phyloP scores from a whole-genome alignment of 2,329 filamentous ascomycete genomes.

The Aspergillus ibericus region DNA sequence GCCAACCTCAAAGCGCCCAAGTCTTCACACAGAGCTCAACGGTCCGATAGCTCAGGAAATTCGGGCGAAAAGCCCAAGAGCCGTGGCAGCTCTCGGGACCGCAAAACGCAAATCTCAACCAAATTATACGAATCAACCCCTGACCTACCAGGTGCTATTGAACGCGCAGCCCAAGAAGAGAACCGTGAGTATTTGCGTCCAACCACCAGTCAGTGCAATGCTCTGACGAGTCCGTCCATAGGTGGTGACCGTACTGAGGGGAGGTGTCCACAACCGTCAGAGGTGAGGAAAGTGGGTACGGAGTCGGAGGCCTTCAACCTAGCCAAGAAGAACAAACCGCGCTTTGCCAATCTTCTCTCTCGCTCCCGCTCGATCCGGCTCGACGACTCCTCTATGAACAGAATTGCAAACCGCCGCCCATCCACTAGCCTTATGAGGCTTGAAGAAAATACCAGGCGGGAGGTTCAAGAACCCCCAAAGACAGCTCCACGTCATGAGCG shows the following conservation, averaged over 20 bases:
- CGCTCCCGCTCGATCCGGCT: conserved; percentile 47
- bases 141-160: conserved; percentile 38
- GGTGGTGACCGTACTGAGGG: conserved; percentile 22
- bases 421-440: conserved; percentile 42
- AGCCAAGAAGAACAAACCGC: conserved; percentile 45
- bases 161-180: conserved; percentile 29
- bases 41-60: conserved; percentile 42
- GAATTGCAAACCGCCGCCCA: conserved; percentile 36
- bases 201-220: background rate
- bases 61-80: conserved; percentile 41
- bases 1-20: conserved; percentile 49
- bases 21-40: conserved; percentile 43
- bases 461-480: conserved; percentile 52
- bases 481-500: conserved; percentile 69
- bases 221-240: conserved; percentile 16
- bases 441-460: conserved; percentile 34
- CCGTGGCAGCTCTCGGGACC: conserved; percentile 46
- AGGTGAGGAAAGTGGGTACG: conserved; percentile 27
- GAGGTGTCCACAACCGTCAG: conserved; percentile 23
- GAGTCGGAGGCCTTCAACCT: conserved; percentile 29
- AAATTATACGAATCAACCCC: conserved; percentile 45
- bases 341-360: conserved; percentile 46
- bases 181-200: conserved; percentile 22
- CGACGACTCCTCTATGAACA: conserved; percentile 41
- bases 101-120: conserved; percentile 35